Conservation (phyloP, 768 basidiomycete genomes). For the Lactarius deliciosus region DNA sequence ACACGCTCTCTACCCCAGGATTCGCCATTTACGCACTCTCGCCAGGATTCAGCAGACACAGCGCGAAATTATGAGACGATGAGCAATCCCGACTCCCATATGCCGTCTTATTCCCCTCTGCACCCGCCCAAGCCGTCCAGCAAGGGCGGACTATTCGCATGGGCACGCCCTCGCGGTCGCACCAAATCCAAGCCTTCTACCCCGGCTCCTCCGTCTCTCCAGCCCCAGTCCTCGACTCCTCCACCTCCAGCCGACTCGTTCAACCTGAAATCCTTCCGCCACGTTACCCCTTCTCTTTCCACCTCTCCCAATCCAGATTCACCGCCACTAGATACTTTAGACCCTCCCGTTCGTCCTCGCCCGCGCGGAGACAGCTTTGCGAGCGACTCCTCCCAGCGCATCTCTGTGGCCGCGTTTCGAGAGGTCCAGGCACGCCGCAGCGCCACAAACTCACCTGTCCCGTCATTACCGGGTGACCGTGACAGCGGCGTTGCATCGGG, state of each 20-base stretch:
- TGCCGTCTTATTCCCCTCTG: slow-evolving; percentile 11
- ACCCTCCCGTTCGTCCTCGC: slow-evolving; percentile 45
- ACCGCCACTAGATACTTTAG: slow-evolving; percentile 29
- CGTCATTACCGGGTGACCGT: slow-evolving; percentile 31
- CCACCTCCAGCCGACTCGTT: slow-evolving; percentile 47
- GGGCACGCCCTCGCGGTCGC: slow-evolving; percentile 44
- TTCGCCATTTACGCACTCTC: background rate
- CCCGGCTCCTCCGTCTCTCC: slow-evolving; percentile 29
- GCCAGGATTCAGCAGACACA: slow-evolving; percentile 9
- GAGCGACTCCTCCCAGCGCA: slow-evolving; percentile 69
- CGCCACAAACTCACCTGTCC: slow-evolving; percentile 57
- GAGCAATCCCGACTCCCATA: slow-evolving; percentile 28
- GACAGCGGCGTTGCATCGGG: slow-evolving; percentile 11
- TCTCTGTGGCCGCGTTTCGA: slow-evolving; percentile 78
- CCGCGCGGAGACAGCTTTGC: slow-evolving; percentile 58
- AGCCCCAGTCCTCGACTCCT: slow-evolving; percentile 25
- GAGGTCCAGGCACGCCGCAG: slow-evolving; percentile 73
- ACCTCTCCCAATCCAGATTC: slow-evolving; percentile 30
- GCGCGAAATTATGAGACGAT: slow-evolving; percentile 29
- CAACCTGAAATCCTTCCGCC: slow-evolving; percentile 73
- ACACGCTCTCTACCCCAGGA: slow-evolving; percentile 62
- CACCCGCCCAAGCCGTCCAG: slow-evolving; percentile 34
- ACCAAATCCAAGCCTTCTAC: slow-evolving; percentile 41
- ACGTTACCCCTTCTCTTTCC: slow-evolving; percentile 53
- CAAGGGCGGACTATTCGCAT: slow-evolving; percentile 43